Evolutionary conservation across 495 filamentous ascomycete genomes (phyloP).

Genomic region (Daldinia bambusicola): DNA sequence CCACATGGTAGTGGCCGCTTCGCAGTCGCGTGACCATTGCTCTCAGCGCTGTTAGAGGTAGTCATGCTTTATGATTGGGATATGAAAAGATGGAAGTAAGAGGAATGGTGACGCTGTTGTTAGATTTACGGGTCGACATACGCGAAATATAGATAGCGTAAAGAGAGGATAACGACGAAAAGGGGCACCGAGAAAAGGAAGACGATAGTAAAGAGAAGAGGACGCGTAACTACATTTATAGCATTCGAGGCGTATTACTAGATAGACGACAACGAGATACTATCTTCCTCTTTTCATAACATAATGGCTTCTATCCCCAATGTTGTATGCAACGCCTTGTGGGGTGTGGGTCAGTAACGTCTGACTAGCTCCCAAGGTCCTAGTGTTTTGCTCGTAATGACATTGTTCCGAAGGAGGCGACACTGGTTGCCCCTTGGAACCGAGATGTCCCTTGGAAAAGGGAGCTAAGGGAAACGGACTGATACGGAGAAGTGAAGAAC

Average conservation of each 20-base stretch:
- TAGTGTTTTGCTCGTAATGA: slow-evolving; percentile 49
- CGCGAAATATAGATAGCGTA: slow-evolving; percentile 31
- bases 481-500: slow-evolving; percentile 4
- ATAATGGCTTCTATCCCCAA: slow-evolving; percentile 47
- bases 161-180: slow-evolving; percentile 30
- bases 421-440: slow-evolving; percentile 35
- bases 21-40: slow-evolving; percentile 54
- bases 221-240: slow-evolving; percentile 40
- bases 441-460: slow-evolving; percentile 31
- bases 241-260: slow-evolving; percentile 27
- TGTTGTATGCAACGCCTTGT: slow-evolving; percentile 35
- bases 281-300: slow-evolving; percentile 47
- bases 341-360: slow-evolving; percentile 43
- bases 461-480: slow-evolving; percentile 33
- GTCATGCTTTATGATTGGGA: slow-evolving; percentile 47
- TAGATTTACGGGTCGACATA: slow-evolving; percentile 32
- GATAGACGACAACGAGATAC: slow-evolving; percentile 16
- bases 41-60: slow-evolving; percentile 49
- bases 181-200: slow-evolving; percentile 33
- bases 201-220: slow-evolving; percentile 26
- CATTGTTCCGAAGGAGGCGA: slow-evolving; percentile 52
- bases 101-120: slow-evolving; percentile 23
- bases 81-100: slow-evolving; percentile 15
- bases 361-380: slow-evolving; percentile 25
- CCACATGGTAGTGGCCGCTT: slow-evolving; percentile 78